Base-by-base conservation (phyloP, 78 protist genomes). In the Acrasis kona region DNA sequence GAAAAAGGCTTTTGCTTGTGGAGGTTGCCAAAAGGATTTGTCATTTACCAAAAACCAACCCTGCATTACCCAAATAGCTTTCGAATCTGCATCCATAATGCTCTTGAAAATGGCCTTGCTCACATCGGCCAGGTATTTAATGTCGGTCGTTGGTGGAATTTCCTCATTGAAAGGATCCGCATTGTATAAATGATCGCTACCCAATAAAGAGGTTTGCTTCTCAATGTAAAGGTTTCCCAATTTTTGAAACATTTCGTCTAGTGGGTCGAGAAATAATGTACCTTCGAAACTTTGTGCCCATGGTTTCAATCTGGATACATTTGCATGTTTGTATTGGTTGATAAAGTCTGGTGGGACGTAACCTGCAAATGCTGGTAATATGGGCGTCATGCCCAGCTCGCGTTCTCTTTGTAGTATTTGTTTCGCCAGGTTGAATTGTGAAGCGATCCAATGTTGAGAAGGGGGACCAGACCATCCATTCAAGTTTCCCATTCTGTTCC, bases 401-500 rank as follows among this genome's bases (percentile, higher is more conserved):
- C 90, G 65, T 87, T 81, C 81, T 50, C 90, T 64, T 10, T 9
- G n/a, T 6, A 89, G 79, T 2, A 87, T 89, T n/a, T n/a, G n/a
- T n/a, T n/a, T n/a, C n/a, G n/a, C n/a, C 36, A 89, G 73, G 32
- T 80, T 65, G 27, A 39, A 29, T 67, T 84, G 91, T 35, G 36
- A 28, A 2, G 28, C 19, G 41, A 86, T 19, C 80, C 81, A 87
- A 29, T 34, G 74, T 50, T 76, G 10, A 6, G 89, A 41, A 1
- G 87, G 77, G 6, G 91, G 89, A 3, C 93, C 91, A 12, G 74
- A 88, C 90, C 93, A 89, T 1, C 79, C 61, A 50, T 87, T 76
- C 19, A 87, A 68, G 70, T 87, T 89, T 27, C 91, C 93, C 93
- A 88, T 88, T 34, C 92, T 68, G 73, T 88, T 80, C 93, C 93